A percentile compares a stretch with the other conserved stretches of the same genome.
Evolutionary conservation across 2,329 filamentous ascomycete genomes (phyloP).

Genomic region (Aureobasidium vineae): DNA sequence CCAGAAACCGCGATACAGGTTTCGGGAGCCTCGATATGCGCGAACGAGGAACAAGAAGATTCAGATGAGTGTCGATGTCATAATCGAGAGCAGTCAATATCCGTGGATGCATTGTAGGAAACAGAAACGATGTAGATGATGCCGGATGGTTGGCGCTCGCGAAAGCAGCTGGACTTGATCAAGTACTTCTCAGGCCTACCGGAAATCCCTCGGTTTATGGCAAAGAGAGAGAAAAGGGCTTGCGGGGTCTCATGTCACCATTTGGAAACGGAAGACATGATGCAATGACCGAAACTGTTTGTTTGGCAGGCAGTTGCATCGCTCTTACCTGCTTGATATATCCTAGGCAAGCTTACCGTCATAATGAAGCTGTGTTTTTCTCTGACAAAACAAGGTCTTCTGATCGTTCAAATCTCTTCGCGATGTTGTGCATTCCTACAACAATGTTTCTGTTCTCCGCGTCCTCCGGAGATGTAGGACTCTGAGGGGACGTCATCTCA

Average conservation of each 20-base stretch:
- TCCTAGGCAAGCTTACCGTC: neutral
- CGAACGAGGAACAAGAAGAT: conserved; percentile 66
- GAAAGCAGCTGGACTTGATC: neutral
- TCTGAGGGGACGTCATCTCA: conserved; percentile 7
- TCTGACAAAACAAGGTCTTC: neutral
- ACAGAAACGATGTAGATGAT: neutral
- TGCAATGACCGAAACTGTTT: conserved; percentile 9
- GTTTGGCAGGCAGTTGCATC: neutral
- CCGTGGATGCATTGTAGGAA: conserved; percentile 21
- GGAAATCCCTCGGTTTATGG: conserved; percentile 4
- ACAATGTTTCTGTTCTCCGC: neutral
- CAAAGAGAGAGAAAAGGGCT: neutral
- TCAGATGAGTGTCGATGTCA: conserved; percentile 74
- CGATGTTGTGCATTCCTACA: neutral
- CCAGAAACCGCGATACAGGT: conserved; percentile 65
- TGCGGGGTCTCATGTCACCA: conserved; percentile 14
- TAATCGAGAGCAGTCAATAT: conserved; percentile 50
- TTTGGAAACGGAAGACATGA: neutral
- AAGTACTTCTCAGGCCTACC: conserved; percentile 9
- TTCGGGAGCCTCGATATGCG: conserved; percentile 63
- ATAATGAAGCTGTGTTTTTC: neutral
- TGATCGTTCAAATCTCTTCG: too few species aligned
- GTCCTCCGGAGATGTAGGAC: conserved; percentile 12
- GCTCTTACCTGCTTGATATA: neutral
- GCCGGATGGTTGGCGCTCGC: neutral